Conservation (phyloP, 2,329 filamentous ascomycete genomes). For the Ophiostoma ulmi region DNA sequence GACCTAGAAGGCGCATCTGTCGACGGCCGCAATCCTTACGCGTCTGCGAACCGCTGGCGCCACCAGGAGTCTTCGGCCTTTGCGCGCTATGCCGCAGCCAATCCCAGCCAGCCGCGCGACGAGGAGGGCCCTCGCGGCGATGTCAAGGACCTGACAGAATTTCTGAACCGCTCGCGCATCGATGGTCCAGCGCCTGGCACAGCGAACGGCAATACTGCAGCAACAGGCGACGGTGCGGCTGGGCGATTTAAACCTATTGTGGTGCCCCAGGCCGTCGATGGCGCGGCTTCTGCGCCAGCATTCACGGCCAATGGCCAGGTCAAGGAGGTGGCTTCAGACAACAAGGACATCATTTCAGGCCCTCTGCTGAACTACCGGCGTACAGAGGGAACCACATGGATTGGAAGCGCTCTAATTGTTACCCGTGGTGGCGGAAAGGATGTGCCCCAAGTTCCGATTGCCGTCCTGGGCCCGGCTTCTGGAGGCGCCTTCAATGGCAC, state of each 20-base stretch:
- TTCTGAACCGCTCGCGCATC: slow-evolving; percentile 52
- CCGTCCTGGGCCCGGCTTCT: slow-evolving; percentile 46
- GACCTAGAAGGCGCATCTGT: slow-evolving; percentile 32
- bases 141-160: slow-evolving; percentile 48
- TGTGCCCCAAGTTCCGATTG: slow-evolving; percentile 53
- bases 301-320: slow-evolving; percentile 2
- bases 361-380: slow-evolving; percentile 73
- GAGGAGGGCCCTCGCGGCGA: slow-evolving; percentile 42
- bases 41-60: slow-evolving; percentile 55
- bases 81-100: slow-evolving; percentile 43
- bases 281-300: neutral
- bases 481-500: slow-evolving; percentile 26
- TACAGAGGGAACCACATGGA: slow-evolving; percentile 66
- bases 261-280: slow-evolving; percentile 17
- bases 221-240: neutral
- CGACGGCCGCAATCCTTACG: slow-evolving; percentile 48
- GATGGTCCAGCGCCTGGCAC: slow-evolving; percentile 20
- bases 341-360: slow-evolving; percentile 61
- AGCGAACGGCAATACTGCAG: neutral
- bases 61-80: slow-evolving; percentile 59
- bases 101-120: slow-evolving; percentile 36
- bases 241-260: slow-evolving; percentile 24
- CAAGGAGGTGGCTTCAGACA: slow-evolving; percentile 35
- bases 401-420: slow-evolving; percentile 81
- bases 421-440: slow-evolving; percentile 63